Evolutionary conservation across 1,139 yeast genomes (phyloP).

Genomic region (Saccharomycopsis hybrid): DNA sequence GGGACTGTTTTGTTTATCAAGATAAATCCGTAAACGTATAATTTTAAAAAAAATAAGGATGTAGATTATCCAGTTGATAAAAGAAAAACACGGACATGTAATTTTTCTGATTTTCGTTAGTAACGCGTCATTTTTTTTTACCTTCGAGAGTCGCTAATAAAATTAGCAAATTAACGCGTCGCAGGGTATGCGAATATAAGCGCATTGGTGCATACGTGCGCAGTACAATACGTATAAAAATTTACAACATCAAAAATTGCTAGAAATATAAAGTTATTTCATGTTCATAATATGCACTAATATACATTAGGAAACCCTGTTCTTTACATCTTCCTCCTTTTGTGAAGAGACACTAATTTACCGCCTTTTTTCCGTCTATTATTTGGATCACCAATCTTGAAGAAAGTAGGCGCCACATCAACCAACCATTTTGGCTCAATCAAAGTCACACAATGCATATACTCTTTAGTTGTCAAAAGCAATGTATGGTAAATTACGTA

Average conservation of each 20-base stretch:
- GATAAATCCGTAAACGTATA: no score
- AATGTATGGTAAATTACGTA: slow-evolving; percentile 82
- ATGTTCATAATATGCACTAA: not conserved
- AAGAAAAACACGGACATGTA: not conserved
- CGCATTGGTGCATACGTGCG: no score
- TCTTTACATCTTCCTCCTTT: not conserved
- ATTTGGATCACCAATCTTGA: slow-evolving; percentile 34
- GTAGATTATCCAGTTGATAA: no score
- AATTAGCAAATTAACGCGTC: no score
- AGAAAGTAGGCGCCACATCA: slow-evolving; percentile 82
- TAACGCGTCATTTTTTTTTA: no score
- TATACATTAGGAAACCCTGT: not conserved
- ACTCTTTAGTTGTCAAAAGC: slow-evolving; percentile 76
- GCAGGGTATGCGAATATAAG: no score
- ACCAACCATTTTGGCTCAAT: slow-evolving; percentile 84
- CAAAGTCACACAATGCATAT: slow-evolving; percentile 81
- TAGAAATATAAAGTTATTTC: not conserved
- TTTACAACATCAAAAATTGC: no score
- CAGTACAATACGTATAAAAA: no score
- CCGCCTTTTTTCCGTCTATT: slow-evolving; percentile 7
- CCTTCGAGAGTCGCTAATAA: no score
- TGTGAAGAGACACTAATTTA: slow-evolving; percentile 3
- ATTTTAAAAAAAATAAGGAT: no score
- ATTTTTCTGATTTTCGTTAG: no score
- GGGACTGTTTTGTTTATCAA: no score